phyloP scores from a whole-genome alignment of 257 asterid genomes.

The Fraxinus americana region DNA sequence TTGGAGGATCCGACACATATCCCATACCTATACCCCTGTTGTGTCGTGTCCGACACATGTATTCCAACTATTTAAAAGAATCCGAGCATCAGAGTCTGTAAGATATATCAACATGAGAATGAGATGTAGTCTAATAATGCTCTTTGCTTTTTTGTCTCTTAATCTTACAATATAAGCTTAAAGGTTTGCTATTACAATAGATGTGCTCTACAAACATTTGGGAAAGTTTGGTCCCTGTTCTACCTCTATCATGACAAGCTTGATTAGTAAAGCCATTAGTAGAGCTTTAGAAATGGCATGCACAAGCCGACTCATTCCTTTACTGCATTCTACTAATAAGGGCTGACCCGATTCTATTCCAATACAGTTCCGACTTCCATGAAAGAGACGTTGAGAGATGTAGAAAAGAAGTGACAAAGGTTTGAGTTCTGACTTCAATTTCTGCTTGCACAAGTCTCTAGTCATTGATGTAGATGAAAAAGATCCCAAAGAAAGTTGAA shows the following conservation, averaged over 20 bases:
- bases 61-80: too few relatives aligned
- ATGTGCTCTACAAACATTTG: neutral
- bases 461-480: too few relatives aligned
- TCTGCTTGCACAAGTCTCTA: neutral
- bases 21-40: too few relatives aligned
- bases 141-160: neutral
- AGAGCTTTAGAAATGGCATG: neutral
- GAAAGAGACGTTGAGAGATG: neutral
- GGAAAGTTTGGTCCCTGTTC: neutral
- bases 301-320: neutral
- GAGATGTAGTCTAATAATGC: neutral
- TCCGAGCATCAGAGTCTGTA: too few relatives aligned
- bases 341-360: neutral
- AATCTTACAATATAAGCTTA: neutral
- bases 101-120: too few relatives aligned
- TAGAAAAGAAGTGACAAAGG: neutral
- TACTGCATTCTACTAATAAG: neutral
- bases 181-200: neutral
- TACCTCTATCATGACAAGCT: neutral
- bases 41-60: too few relatives aligned
- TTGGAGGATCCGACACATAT: too few relatives aligned
- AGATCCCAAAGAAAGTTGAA: too few relatives aligned
- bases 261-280: neutral
- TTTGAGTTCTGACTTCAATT: neutral
- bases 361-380: neutral